Evolutionary conservation across 2,329 filamentous ascomycete species (phyloP), one percentile per base, ranked within the genome.

Genomic region (Fusarium coicis): DNA sequence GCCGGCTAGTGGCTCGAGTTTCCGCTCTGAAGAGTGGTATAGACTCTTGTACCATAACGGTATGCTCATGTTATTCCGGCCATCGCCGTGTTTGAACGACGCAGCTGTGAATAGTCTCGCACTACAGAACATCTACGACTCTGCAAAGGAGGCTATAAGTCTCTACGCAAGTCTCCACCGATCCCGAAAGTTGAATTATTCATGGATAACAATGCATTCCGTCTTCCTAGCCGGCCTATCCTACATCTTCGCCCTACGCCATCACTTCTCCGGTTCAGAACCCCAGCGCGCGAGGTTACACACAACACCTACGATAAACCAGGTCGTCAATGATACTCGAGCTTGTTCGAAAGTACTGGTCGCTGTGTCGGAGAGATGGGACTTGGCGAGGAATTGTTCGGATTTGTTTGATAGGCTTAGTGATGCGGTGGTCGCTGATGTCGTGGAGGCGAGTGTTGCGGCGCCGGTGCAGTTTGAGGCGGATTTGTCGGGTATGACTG

Each of bases 161-260:
- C 74, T 85, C 0, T 87, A 87, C 57, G 80, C 85, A 2, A 81
- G 80, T 23, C 72, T 87, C 1, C 84, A 86, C 54, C 81, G 82
- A 11, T 84, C 83, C 1, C 79, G 84, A 9, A 83, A 83, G 50
- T 83, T 87, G 63, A 87, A 87, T 70, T 87, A 83, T 46, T 84
- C 82, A 0, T 87, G 85, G 85, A 83, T 87, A 32, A 85, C 85
- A 0, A 80, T 87, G 63, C 85, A 87, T 55, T 80, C 83, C 1
- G 80, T 86, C 4, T 87, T 87, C 72, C 82, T 86, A 63, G 85
- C 85, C 0, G 85, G 85, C 0, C 66, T 85, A 1, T 83, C 83
- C 0, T 86, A 84, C 54, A 80, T 86, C 6, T 86, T 85, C 43
- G 83, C 83, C 0, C 66, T 85, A 1, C 78, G 83, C 1, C 79